phyloP scores from a whole-genome alignment of 768 basidiomycete species.

The Ramaria rubella region DNA sequence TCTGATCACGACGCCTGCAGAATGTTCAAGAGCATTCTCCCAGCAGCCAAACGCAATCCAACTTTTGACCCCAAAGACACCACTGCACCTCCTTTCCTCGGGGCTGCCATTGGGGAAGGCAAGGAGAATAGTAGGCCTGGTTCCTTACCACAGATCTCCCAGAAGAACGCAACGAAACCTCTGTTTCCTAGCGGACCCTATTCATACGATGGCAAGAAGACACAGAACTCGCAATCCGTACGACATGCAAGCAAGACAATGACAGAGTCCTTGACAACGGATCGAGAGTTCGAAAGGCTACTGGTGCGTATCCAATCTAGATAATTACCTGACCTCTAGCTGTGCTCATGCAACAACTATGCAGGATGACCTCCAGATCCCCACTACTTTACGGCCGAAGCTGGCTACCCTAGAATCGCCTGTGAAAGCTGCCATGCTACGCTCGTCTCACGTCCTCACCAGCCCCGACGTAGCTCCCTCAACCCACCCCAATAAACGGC shows the following conservation, averaged over 20 bases:
- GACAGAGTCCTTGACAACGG: conserved; percentile 38
- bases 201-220: conserved; percentile 2
- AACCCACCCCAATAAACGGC: conserved; percentile 32
- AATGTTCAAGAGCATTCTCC: conserved; percentile 12
- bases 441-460: conserved; percentile 66
- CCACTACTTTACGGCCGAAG: conserved; percentile 67
- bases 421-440: conserved; percentile 89
- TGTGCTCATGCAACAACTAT: not conserved
- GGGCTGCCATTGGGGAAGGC: not conserved
- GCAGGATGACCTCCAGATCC: conserved; percentile 88
- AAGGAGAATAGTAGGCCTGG: conserved; percentile 8
- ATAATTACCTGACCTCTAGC: not conserved
- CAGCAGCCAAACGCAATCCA: conserved; percentile 2
- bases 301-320: conserved; percentile 45
- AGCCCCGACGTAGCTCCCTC: conserved; percentile 28
- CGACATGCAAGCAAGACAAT: not conserved
- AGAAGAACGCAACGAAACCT: not conserved
- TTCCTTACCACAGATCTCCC: conserved; percentile 1
- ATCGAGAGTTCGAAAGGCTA: conserved; percentile 73
- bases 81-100: not conserved
- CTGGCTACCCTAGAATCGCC: conserved; percentile 74
- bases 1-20: not conserved
- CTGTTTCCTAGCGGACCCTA: not conserved
- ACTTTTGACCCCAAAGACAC: not conserved
- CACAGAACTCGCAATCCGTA: conserved; percentile 1